These are phyloP conservation scores for Oryza brachyantha DNA, from an alignment of 176 grass and related monocot genomes.

Conservation along the genomic window DNA sequence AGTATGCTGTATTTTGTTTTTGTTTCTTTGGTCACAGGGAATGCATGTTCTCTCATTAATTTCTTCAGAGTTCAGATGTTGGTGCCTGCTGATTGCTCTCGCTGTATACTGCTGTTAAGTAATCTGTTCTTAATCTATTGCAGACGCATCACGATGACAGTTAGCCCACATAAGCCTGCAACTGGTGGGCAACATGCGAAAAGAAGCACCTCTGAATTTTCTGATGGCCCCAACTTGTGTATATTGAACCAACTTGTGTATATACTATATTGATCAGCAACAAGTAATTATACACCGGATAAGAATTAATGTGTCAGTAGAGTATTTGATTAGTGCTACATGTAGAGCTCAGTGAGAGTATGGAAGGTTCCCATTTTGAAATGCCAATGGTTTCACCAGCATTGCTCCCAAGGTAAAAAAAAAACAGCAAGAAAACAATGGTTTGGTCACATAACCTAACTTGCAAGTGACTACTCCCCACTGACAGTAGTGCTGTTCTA, in stretches of 20 bases:
- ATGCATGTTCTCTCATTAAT: background rate
- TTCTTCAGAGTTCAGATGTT: background rate
- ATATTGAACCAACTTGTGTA: background rate
- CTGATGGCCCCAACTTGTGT: background rate
- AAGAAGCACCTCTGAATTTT: background rate
- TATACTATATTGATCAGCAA: too few species aligned
- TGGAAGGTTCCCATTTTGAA: conserved; percentile 45
- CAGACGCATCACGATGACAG: background rate
- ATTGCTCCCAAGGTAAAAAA: background rate
- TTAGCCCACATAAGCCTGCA: background rate
- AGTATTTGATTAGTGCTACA: background rate
- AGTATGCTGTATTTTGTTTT: background rate
- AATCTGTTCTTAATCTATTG: background rate
- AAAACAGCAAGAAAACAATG: conserved; percentile 10
- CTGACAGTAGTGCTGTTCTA: background rate
- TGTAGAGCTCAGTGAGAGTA: background rate
- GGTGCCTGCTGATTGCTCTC: background rate
- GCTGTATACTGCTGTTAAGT: background rate
- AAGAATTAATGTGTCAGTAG: background rate
- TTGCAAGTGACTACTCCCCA: background rate
- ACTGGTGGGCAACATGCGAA: background rate
- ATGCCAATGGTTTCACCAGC: background rate
- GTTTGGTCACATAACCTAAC: background rate
- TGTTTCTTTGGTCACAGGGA: background rate
- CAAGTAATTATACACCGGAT: background rate